Base-by-base conservation (phyloP, 2,329 filamentous ascomycete genomes). In the Colletotrichum magnum region DNA sequence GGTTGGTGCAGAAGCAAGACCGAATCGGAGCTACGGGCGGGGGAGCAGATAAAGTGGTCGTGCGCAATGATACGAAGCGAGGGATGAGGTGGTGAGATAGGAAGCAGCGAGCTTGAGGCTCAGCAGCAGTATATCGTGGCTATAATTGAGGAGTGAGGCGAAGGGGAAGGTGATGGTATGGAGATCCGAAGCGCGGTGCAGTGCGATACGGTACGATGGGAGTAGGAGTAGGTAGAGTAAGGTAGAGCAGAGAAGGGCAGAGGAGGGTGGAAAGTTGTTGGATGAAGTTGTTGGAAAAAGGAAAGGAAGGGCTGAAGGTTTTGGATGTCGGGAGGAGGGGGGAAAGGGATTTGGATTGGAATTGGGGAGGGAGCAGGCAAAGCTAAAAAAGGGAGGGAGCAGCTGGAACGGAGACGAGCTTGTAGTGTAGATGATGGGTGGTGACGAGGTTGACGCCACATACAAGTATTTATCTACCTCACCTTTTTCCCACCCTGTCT, bases 401-500 rank as follows among this genome's bases (percentile, higher is more conserved):
- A 67, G 57, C 63, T 67, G 67, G 67, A 56, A 67, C 48, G 61
- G 50, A 62, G 63, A 59, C 24, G 57, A 62, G 48, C 51, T 51
- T 65, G 54, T 64, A 52, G 28, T 65, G 54, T 64, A 52, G 28
- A 50, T 47, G 32, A 28, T 39, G n/a, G 52, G 39, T 68, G 65
- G 48, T 68, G 65, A 69, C 66, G 66, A 69, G 66, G 43, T 69
- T 54, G 62, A 60, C 66, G 66, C 66, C 66, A 69, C 66, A 65
- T 41, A 60, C 43, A 66, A 69, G 66, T 69, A 69, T 65, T 65
- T 69, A 69, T 69, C 56, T 65, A 60, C 56, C 61, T 53, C 48
- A 57, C 26, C 26, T 24, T 48, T 21, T 45, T 36, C 21, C 16
- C 58, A 41, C 58, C 28, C 51, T 52, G 48, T 53, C 36, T 47